A percentile compares a stretch with the other conserved stretches of the same genome.
Evolutionary conservation across 345 rosid species (phyloP).

Genomic region (Iberis pinnata): DNA sequence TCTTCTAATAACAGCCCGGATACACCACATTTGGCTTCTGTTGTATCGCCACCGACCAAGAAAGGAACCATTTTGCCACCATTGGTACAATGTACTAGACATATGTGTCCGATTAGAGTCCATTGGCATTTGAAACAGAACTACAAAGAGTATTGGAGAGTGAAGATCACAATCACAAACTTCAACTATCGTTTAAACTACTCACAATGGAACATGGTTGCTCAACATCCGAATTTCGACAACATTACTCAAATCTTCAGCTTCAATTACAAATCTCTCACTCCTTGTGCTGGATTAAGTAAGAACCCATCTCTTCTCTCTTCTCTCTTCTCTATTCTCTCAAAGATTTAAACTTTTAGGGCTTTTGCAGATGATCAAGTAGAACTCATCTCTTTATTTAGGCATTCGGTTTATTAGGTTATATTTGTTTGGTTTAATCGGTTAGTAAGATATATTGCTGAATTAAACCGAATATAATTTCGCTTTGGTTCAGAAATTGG

Average conservation of each 20-base stretch:
- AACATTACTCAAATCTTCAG: constrained; percentile 71
- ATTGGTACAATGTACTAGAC: constrained; percentile 66
- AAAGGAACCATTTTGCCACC: constrained; percentile 39
- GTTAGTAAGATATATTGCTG: too few species aligned
- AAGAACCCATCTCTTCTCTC: constrained; percentile 16
- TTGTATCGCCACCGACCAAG: constrained; percentile 42
- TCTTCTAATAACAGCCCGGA: constrained; percentile 43
- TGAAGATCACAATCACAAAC: constrained; percentile 77
- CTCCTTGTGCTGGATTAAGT: constrained; percentile 76
- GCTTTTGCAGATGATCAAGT: constrained; percentile 65
- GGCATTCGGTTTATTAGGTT: too few species aligned
- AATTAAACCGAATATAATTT: too few species aligned
- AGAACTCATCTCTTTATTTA: too few species aligned
- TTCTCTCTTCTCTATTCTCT: constrained; percentile 6
- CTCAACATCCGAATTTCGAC: constrained; percentile 81
- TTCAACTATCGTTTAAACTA: constrained; percentile 74
- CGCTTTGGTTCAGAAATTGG: too few species aligned
- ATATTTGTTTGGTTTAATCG: too few species aligned
- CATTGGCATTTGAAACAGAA: constrained; percentile 95
- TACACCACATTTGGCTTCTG: constrained; percentile 58
- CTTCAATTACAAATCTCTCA: constrained; percentile 60
- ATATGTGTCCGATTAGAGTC: constrained; percentile 76
- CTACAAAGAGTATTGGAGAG: constrained; percentile 89
- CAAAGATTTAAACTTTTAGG: neutral
- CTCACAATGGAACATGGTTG: constrained; percentile 79